These are phyloP conservation scores for Mycocentrospora acerina DNA, from an alignment of 2,329 filamentous ascomycete species.

Conservation along the genomic window DNA sequence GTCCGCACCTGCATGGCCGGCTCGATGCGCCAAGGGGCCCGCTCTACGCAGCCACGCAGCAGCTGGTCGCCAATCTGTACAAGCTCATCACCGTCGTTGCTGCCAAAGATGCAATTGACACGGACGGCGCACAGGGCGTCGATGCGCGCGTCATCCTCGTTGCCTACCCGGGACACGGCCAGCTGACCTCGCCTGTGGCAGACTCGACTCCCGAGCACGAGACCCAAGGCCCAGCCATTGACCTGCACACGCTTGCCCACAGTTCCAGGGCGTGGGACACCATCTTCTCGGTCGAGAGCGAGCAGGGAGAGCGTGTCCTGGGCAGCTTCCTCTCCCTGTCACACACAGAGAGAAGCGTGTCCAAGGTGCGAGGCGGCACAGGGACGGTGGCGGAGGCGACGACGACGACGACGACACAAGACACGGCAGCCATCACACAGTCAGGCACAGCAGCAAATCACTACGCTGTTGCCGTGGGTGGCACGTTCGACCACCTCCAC, in stretches of 20 bases:
- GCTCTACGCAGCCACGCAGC: slow-evolving; percentile 69
- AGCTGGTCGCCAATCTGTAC: slow-evolving; percentile 76
- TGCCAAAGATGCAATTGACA: slow-evolving; percentile 61
- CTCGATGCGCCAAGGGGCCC: slow-evolving; percentile 54
- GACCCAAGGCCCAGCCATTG: slow-evolving; percentile 52
- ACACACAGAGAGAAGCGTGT: slow-evolving; percentile 28
- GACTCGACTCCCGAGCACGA: slow-evolving; percentile 30
- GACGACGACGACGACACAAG: neutral
- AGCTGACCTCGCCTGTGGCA: slow-evolving; percentile 19
- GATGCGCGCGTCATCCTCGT: slow-evolving; percentile 76
- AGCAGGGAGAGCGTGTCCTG: slow-evolving; percentile 63
- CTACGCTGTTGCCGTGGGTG: slow-evolving; percentile 75
- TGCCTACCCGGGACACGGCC: slow-evolving; percentile 54
- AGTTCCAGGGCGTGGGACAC: slow-evolving; percentile 61
- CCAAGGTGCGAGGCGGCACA: slow-evolving; percentile 38
- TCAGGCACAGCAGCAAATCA: slow-evolving; percentile 44
- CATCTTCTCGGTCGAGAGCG: slow-evolving; percentile 67
- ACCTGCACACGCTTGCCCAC: slow-evolving; percentile 50
- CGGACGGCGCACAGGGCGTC: slow-evolving; percentile 69
- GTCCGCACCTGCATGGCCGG: slow-evolving; percentile 60
- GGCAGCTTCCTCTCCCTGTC: slow-evolving; percentile 44
- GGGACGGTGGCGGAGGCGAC: slow-evolving; percentile 13
- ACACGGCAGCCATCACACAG: slow-evolving; percentile 4
- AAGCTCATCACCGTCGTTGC: slow-evolving; percentile 74
- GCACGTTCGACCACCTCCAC: slow-evolving; percentile 96